Evolutionary conservation across 78 protist species (phyloP).

Genomic region (Speleostelium caveatum): DNA sequence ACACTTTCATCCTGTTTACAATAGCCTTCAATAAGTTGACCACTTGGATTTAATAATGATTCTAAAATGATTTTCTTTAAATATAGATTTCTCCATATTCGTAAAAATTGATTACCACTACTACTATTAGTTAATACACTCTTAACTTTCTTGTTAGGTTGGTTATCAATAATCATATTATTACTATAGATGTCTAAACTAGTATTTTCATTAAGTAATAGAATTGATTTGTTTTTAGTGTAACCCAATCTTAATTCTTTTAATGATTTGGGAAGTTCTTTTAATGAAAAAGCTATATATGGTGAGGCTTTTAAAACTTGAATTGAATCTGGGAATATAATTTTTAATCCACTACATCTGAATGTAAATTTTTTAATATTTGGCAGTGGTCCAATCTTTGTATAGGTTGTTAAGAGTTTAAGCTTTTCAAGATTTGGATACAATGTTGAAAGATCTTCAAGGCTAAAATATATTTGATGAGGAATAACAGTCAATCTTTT

Average conservation of each 20-base stretch:
- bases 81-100: background rate
- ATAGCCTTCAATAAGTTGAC: background rate
- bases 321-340: background rate
- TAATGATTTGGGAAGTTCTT: background rate
- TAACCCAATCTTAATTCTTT: background rate
- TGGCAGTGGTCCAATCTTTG: background rate
- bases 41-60: background rate
- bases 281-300: background rate
- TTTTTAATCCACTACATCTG: background rate
- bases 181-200: background rate
- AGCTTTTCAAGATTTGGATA: background rate
- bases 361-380: background rate
- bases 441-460: background rate
- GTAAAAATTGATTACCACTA: background rate
- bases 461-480: background rate
- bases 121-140: background rate
- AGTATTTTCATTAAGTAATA: background rate
- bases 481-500: background rate
- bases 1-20: background rate
- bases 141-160: background rate
- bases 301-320: background rate
- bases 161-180: no score
- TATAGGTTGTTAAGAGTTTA: background rate
- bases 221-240: background rate
- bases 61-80: background rate